Evolutionary conservation across 306 rosid genomes (phyloP), one percentile per base, ranked within the genome.

Genomic region (Trifolium dubium): DNA sequence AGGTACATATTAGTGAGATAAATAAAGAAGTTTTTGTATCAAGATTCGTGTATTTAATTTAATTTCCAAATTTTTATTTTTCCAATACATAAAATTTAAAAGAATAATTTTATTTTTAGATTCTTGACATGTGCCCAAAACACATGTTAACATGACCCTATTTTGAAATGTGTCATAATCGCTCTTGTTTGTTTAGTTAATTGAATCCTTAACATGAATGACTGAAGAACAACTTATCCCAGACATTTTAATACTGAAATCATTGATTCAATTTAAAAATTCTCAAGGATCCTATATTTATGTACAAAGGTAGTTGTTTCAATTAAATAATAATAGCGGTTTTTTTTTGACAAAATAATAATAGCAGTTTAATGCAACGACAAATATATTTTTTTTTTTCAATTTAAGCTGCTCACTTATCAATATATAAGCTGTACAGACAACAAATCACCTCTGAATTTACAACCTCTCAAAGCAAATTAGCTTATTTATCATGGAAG

Each of bases 401-500:
- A 80, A 71, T 29, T 69, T 30, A 80, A 74, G 70, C 66, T 77
- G 79, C 76, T 69, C 69, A 81, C 79, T 81, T 65, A 69, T 67
- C 77, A 84, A 78, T 54, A 75, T 67, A 75, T 67, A 75, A 71
- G 71, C 88, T 85, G 84, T 85, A 85, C 88, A 85, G 60, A 81
- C 53, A 75, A 81, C 75, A 78, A 81, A 85, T 78, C 67, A 84
- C 76, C 83, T 79, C 88, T 62, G 72, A 75, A 81, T 70, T 80
- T 81, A 83, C 85, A 81, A 82, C 81, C 85, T 75, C 79, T 69
- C 79, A 69, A 69, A 50, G 55, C 53, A 81, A 75, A 81, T 81
- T 67, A 78, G 81, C 79, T 81, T 74, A 84, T 84, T 81, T 43
- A 71, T 74, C 76, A 67, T 74, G 77, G 65, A 64, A 14, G 18